Conservation (phyloP, 768 basidiomycete species). For the Boletus rubescentipes region DNA sequence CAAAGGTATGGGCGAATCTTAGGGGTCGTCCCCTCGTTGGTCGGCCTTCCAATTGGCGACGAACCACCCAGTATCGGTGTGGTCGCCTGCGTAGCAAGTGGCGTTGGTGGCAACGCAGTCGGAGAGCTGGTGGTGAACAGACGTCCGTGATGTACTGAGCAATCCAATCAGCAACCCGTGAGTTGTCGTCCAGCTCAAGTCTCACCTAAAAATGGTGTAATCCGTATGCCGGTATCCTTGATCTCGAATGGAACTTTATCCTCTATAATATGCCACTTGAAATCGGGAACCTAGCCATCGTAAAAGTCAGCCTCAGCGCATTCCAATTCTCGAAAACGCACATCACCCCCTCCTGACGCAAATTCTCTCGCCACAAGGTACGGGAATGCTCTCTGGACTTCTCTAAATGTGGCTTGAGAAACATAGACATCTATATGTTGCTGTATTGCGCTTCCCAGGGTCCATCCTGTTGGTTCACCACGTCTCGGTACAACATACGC, state of each 20-base stretch:
- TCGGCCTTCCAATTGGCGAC: constrained; percentile 22
- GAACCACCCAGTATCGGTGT: constrained; percentile 35
- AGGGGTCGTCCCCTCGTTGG: background rate
- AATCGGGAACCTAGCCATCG: constrained; percentile 65
- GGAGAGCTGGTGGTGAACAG: constrained; percentile 48
- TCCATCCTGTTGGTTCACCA: constrained; percentile 58
- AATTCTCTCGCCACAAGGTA: constrained; percentile 76
- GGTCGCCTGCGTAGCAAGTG: constrained; percentile 36
- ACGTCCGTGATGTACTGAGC: constrained; percentile 71
- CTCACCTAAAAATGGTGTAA: constrained; percentile 69
- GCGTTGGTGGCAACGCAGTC: constrained; percentile 41
- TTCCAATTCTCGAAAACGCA: constrained; percentile 29
- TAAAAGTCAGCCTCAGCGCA: constrained; percentile 1
- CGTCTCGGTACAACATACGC: background rate
- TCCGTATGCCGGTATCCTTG: constrained; percentile 54
- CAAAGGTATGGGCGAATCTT: constrained; percentile 58
- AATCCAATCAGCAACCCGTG: constrained; percentile 1
- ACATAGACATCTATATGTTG: constrained; percentile 72
- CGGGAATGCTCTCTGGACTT: constrained; percentile 72
- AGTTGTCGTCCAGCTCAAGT: background rate
- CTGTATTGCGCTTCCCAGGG: constrained; percentile 63
- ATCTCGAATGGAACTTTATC: constrained; percentile 69
- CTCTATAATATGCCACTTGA: constrained; percentile 80
- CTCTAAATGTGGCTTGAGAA: constrained; percentile 60
- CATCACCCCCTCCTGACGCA: constrained; percentile 80